Conservation (phyloP, 1,284 basidiomycete species). For the Puccinia novopanici region DNA sequence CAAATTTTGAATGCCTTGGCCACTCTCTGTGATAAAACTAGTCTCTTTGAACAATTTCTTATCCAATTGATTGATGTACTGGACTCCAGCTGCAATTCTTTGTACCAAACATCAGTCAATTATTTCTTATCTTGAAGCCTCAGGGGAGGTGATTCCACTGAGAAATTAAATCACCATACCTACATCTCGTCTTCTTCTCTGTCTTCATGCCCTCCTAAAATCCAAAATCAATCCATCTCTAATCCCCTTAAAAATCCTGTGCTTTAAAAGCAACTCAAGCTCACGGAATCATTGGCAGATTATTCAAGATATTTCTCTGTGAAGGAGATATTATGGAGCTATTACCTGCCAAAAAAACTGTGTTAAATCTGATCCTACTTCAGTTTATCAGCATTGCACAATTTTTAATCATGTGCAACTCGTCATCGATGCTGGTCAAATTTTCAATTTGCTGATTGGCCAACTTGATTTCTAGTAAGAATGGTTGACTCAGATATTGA, state of each 20-base stretch:
- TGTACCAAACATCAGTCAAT: too few species aligned
- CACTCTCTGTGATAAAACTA: conserved; percentile 72
- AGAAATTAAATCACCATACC: conserved; percentile 19
- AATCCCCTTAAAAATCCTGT: not conserved
- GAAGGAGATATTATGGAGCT: not conserved
- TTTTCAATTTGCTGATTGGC: conserved; percentile 70
- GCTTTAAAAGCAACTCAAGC: not conserved
- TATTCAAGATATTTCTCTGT: conserved; percentile 33
- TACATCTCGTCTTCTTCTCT: conserved; percentile 31
- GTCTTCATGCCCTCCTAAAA: conserved; percentile 38
- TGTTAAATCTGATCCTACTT: not conserved
- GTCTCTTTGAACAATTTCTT: conserved; percentile 81
- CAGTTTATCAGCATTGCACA: too few species aligned
- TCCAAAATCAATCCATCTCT: conserved; percentile 23
- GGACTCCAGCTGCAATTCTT: too few species aligned
- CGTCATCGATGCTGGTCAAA: too few species aligned
- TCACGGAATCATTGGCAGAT: conserved; percentile 22
- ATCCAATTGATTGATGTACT: too few species aligned
- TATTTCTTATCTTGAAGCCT: too few species aligned
- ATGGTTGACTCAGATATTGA: not conserved
- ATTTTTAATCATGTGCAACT: too few species aligned
- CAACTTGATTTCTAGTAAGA: conserved; percentile 67
- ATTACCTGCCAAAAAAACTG: not conserved
- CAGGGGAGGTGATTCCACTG: not conserved
- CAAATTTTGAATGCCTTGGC: conserved; percentile 73